phyloP scores from a whole-genome alignment of 2,329 filamentous ascomycete species.

The Coleophoma crateriformis region DNA sequence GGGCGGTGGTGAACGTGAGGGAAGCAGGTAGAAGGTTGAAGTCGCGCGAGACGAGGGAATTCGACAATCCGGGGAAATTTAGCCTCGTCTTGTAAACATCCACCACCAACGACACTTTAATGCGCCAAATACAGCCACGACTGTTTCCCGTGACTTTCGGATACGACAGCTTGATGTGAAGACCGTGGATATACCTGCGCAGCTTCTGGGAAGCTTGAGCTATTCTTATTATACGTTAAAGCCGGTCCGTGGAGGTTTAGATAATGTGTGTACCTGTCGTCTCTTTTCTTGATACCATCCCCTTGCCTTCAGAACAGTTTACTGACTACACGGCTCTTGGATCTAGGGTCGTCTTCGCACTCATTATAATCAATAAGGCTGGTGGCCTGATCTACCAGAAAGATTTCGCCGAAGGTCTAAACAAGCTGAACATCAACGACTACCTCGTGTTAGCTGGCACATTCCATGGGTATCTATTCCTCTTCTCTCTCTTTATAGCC shows the following conservation, averaged over 20 bases:
- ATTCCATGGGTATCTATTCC: constrained; percentile 72
- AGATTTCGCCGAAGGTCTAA: constrained; percentile 81
- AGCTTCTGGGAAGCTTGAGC: background rate
- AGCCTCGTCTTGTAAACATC: constrained; percentile 6
- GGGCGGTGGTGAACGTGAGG: constrained; percentile 6
- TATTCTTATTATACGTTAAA: too few species aligned
- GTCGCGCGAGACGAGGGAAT: background rate
- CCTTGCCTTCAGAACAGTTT: background rate
- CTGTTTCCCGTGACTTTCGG: background rate
- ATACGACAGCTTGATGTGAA: background rate
- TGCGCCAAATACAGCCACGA: constrained; percentile 6
- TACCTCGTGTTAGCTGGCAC: constrained; percentile 95
- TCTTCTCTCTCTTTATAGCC: constrained; percentile 4
- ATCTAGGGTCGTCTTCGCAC: constrained; percentile 82
- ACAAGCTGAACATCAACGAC: constrained; percentile 90
- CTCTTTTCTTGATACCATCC: background rate
- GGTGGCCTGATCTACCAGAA: constrained; percentile 95
- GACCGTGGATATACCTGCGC: background rate
- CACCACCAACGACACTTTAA: background rate
- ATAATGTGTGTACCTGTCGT: background rate
- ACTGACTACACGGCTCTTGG: background rate
- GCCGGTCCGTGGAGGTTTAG: too few species aligned
- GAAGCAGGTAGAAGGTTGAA: constrained; percentile 1
- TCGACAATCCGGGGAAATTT: constrained; percentile 2
- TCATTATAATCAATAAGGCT: constrained; percentile 98